phyloP scores from a whole-genome alignment of 768 basidiomycete genomes.

The Mycena capillaripes region DNA sequence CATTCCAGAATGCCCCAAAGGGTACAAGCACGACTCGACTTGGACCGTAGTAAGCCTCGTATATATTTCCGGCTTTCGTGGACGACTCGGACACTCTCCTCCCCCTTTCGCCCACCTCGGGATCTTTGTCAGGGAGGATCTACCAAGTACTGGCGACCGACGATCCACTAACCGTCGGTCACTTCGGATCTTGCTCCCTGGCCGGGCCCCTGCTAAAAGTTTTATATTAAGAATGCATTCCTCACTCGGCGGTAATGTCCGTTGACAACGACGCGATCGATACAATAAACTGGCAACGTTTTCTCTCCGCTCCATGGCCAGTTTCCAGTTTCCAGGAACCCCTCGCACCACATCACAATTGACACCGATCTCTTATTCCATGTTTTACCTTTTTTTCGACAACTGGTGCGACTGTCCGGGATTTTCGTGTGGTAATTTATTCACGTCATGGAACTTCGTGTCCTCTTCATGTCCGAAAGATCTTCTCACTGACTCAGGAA shows the following conservation, averaged over 20 bases:
- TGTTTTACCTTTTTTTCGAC: not conserved
- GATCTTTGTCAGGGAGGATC: slow-evolving; percentile 2
- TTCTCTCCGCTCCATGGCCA: too few relatives aligned
- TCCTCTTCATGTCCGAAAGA: slow-evolving; percentile 12
- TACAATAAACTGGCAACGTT: not conserved
- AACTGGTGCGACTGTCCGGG: not conserved
- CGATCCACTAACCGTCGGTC: not conserved
- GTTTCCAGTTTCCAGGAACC: not conserved
- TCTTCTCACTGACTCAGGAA: not conserved
- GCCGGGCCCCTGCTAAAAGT: too few relatives aligned
- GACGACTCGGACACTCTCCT: not conserved
- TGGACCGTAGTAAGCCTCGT: too few relatives aligned
- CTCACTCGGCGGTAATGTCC: not conserved
- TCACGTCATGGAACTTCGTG: not conserved
- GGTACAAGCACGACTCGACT: not conserved
- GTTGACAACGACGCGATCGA: slow-evolving; percentile 9
- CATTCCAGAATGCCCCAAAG: not conserved
- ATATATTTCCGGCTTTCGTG: too few relatives aligned
- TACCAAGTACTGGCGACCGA: not conserved
- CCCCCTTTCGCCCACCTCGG: not conserved
- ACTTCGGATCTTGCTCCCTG: slow-evolving; percentile 5
- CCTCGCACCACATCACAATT: too few relatives aligned
- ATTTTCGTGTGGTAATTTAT: slow-evolving; percentile 23
- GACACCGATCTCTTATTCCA: too few relatives aligned
- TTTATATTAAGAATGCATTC: slow-evolving; percentile 1